Evolutionary conservation across 306 rosid genomes (phyloP).

Genomic region (Clitoria ternatea): DNA sequence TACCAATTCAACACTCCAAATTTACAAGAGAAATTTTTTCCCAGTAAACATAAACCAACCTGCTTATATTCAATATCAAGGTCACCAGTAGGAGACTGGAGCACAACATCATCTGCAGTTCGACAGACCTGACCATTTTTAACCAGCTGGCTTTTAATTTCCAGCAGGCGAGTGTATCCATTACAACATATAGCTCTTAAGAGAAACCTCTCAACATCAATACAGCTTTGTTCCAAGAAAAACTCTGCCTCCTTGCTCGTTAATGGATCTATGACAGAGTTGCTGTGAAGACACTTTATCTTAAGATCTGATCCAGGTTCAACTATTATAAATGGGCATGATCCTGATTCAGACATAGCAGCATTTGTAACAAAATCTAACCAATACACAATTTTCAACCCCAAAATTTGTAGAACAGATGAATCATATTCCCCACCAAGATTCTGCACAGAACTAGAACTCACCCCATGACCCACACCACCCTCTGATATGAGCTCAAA

Average conservation of each 20-base stretch:
- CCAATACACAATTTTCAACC: conserved; percentile 87
- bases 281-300: conserved; percentile 78
- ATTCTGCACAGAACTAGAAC: conserved; percentile 62
- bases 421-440: conserved; percentile 86
- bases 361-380: conserved; percentile 78
- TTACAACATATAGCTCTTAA: conserved; percentile 86
- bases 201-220: conserved; percentile 90
- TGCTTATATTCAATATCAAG: conserved; percentile 55
- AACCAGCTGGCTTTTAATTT: conserved; percentile 79
- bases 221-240: conserved; percentile 76
- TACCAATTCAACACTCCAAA: conserved; percentile 13
- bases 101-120: conserved; percentile 66
- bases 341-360: conserved; percentile 54
- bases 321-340: conserved; percentile 76
- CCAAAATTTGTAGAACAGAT: conserved; percentile 78
- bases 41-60: conserved; percentile 43
- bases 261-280: conserved; percentile 84
- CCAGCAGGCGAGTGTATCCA: conserved; percentile 84
- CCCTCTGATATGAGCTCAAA: conserved; percentile 84
- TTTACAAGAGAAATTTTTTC: not conserved
- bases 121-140: conserved; percentile 75
- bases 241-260: conserved; percentile 89
- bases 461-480: conserved; percentile 71
- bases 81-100: conserved; percentile 57
- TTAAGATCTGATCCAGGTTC: conserved; percentile 91